Evolutionary conservation across 345 rosid species (phyloP).

Genomic region (Lumnitzera littorea): DNA sequence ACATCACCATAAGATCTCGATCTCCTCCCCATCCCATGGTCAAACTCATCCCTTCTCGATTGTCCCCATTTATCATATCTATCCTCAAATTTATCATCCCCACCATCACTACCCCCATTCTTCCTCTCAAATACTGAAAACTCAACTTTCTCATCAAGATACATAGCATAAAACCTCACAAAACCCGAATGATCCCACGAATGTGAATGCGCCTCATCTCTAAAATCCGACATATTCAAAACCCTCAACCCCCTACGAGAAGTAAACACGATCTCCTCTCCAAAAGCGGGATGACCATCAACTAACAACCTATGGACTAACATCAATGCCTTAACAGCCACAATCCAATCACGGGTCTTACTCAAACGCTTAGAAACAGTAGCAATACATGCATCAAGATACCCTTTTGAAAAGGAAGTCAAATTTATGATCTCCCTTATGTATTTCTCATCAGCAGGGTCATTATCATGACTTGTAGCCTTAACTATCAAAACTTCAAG

Average conservation of each 20-base stretch:
- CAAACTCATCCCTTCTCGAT: constrained; percentile 31
- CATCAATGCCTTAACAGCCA: constrained; percentile 64
- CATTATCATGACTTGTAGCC: constrained; percentile 82
- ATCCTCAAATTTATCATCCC: constrained; percentile 12
- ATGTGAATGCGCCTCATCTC: constrained; percentile 82
- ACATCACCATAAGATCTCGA: constrained; percentile 65
- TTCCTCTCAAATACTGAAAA: constrained; percentile 48
- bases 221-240: constrained; percentile 67
- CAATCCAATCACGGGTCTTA: constrained; percentile 87
- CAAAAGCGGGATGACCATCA: constrained; percentile 55
- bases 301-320: constrained; percentile 57
- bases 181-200: constrained; percentile 80
- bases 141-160: constrained; percentile 66
- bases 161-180: constrained; percentile 59
- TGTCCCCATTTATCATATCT: constrained; percentile 29
- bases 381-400: constrained; percentile 51
- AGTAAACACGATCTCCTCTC: constrained; percentile 58
- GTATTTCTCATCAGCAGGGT: constrained; percentile 73
- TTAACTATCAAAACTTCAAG: constrained; percentile 84
- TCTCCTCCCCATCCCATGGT: constrained; percentile 28
- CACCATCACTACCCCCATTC: constrained; percentile 17
- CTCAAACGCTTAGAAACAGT: constrained; percentile 55
- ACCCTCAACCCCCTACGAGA: constrained; percentile 63
- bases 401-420: constrained; percentile 50
- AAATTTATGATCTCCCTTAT: constrained; percentile 51